Percentiles rank a stretch among this genome's conserved stretches.
These are phyloP conservation scores for Phytophthora tentaculata DNA, from an alignment of 352 stramenopile species.

Conservation along the genomic window DNA sequence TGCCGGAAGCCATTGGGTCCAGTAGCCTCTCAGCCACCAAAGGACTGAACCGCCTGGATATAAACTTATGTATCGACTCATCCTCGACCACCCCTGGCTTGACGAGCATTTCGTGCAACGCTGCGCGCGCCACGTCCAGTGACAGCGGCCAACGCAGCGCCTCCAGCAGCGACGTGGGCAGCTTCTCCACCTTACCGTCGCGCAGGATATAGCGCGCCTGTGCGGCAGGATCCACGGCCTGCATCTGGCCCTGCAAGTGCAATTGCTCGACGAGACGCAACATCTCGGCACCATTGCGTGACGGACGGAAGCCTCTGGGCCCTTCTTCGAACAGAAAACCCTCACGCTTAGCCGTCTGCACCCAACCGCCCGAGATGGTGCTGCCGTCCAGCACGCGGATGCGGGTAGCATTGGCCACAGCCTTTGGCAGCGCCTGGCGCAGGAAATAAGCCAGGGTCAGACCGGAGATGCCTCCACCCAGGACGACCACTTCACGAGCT, in stretches of 20 bases:
- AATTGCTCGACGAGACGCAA: constrained; percentile 85
- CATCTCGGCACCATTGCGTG: constrained; percentile 85
- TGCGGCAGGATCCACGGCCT: constrained; percentile 61
- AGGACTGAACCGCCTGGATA: constrained; percentile 73
- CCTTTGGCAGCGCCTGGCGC: constrained; percentile 52
- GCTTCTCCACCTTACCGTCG: constrained; percentile 78
- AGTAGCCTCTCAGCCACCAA: constrained; percentile 80
- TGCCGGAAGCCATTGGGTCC: constrained; percentile 84
- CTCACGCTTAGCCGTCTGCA: constrained; percentile 62
- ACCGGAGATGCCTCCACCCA: constrained; percentile 84
- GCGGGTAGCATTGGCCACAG: constrained; percentile 32
- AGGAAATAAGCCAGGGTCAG: constrained; percentile 82
- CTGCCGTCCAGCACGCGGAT: constrained; percentile 80
- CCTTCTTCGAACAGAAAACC: constrained; percentile 87
- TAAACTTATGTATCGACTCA: constrained; percentile 88
- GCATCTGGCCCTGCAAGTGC: constrained; percentile 66
- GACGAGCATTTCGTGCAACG: constrained; percentile 71
- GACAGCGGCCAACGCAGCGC: constrained; percentile 72
- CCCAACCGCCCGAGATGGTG: constrained; percentile 64
- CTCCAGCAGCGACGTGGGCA: constrained; percentile 61
- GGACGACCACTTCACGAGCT: constrained; percentile 67
- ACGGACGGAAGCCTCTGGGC: constrained; percentile 83
- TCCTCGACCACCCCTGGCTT: constrained; percentile 51
- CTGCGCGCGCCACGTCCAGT: constrained; percentile 56
- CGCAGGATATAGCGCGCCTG: constrained; percentile 81